phyloP scores from a whole-genome alignment of 176 grass and related monocot genomes.

The Eragrostis curvula region DNA sequence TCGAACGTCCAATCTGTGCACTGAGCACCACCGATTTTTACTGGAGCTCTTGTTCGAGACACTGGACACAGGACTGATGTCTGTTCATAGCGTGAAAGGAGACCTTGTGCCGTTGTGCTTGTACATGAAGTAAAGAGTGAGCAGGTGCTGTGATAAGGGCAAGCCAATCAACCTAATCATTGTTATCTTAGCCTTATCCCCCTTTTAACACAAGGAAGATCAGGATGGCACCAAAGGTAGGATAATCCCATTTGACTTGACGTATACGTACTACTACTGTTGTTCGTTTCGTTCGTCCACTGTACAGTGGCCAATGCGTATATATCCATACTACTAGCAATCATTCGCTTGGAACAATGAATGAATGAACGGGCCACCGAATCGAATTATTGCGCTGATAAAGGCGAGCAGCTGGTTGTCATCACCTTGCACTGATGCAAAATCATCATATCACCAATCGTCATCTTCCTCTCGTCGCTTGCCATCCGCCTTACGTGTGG shows the following conservation, averaged over 20 bases:
- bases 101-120: too few species aligned
- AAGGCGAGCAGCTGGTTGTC: neutral
- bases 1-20: neutral
- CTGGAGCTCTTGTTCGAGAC: neutral
- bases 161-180: neutral
- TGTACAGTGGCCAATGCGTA: too few species aligned
- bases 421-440: neutral
- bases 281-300: neutral
- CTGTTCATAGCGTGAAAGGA: neutral
- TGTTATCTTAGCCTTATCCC: neutral
- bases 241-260: neutral
- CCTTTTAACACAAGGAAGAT: neutral
- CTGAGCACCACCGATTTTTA: neutral
- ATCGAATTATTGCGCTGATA: slow-evolving; percentile 18
- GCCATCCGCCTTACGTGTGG: neutral
- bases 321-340: neutral
- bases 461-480: neutral
- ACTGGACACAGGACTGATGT: neutral
- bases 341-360: neutral
- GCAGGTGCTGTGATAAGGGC: too few species aligned
- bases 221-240: neutral
- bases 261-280: too few species aligned
- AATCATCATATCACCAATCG: neutral
- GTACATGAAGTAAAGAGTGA: neutral
- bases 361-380: neutral